Percentiles rank a stretch among this genome's conserved stretches.
phyloP scores from a whole-genome alignment of 1,139 yeast species.

The Magnusiomyces sp. region DNA sequence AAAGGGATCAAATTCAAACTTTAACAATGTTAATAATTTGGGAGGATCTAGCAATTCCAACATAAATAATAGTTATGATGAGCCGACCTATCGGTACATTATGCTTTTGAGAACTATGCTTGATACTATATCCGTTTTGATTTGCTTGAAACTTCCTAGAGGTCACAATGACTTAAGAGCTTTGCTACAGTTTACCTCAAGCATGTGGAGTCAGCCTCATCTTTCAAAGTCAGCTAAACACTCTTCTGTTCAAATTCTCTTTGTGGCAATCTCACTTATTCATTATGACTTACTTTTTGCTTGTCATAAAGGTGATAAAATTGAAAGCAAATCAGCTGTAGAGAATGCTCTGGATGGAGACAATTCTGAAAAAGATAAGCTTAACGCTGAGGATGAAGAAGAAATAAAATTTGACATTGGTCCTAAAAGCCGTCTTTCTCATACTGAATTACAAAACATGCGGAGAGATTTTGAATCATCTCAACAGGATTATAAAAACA shows the following conservation, averaged over 20 bases:
- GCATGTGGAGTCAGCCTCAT: constrained; percentile 5
- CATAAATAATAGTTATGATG: constrained; percentile 6
- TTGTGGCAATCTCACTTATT: constrained; percentile 3
- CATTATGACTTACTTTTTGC: background rate
- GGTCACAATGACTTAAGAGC: background rate
- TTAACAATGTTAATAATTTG: background rate
- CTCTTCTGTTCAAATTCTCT: constrained; percentile 3
- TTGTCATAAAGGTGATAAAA: no score
- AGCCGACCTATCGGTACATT: constrained; percentile 6
- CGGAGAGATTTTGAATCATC: no score
- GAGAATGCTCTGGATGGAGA: no score
- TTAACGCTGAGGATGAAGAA: no score
- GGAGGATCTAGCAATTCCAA: background rate
- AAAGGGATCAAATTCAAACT: background rate
- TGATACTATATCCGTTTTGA: constrained; percentile 3
- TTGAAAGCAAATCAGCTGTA: no score
- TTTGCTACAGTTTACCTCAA: background rate
- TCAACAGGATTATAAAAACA: no score
- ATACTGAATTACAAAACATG: no score
- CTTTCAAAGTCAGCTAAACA: constrained; percentile 7
- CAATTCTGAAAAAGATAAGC: no score
- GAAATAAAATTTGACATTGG: no score
- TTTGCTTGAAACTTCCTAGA: constrained; percentile 1
- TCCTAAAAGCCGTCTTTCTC: no score
- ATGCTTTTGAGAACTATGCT: constrained; percentile 6